Evolutionary conservation across 2,329 filamentous ascomycete species (phyloP).

Genomic region (Coccinonectria pachysandricola): DNA sequence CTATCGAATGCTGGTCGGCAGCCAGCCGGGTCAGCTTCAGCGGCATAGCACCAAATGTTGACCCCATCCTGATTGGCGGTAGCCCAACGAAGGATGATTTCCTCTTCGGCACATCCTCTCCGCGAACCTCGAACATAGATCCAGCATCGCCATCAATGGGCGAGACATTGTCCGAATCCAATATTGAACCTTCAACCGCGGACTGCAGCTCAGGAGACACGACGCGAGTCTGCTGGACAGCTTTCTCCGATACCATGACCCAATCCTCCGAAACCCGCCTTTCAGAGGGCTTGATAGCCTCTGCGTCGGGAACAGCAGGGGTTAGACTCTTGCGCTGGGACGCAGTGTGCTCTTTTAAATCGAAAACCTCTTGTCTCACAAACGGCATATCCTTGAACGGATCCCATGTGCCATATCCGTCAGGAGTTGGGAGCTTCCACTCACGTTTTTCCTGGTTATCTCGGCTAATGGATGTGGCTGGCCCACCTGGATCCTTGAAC

Average conservation of each 20-base stretch:
- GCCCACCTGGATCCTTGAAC: too few species aligned
- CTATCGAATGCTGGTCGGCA: too few species aligned
- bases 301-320: too few species aligned
- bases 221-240: neutral
- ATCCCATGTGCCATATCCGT: neutral
- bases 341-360: too few species aligned
- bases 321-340: too few species aligned
- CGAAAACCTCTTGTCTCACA: too few species aligned
- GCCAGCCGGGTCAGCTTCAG: too few species aligned
- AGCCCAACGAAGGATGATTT: conserved; percentile 45
- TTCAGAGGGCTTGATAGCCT: neutral
- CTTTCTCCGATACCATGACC: neutral
- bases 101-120: conserved; percentile 25
- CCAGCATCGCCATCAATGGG: conserved; percentile 5
- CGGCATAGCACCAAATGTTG: too few species aligned
- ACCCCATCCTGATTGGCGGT: conserved; percentile 48
- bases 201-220: neutral
- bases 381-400: neutral
- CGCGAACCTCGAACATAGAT: conserved; percentile 5
- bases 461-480: too few species aligned
- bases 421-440: neutral
- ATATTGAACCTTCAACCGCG: neutral
- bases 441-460: too few species aligned
- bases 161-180: too few species aligned
- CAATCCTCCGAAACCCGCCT: neutral